Percentiles rank a stretch among this genome's conserved stretches.
These are phyloP conservation scores for Phragmites australis DNA, from an alignment of 176 grass and related monocot genomes.

Conservation along the genomic window DNA sequence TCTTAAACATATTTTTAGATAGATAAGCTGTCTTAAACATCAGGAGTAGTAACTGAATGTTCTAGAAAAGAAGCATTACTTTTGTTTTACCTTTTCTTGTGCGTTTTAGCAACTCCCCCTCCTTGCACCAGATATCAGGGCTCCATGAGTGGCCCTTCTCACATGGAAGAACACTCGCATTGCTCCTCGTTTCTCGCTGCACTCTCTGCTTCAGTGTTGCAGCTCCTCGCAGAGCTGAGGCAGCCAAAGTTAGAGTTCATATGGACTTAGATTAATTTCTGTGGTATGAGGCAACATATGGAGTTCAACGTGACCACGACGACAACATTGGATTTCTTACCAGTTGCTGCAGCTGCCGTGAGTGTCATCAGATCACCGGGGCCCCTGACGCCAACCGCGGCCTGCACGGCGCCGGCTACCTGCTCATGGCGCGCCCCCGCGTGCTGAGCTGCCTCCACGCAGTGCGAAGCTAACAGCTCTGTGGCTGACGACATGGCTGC, in stretches of 20 bases:
- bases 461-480: slow-evolving; percentile 81
- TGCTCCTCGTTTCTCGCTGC: slow-evolving; percentile 69
- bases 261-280: no score
- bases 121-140: slow-evolving; percentile 96
- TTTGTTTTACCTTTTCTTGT: slow-evolving; percentile 67
- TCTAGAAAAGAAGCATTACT: no score
- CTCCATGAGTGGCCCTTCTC: slow-evolving; percentile 76
- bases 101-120: slow-evolving; percentile 86
- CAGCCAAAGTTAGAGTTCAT: neutral
- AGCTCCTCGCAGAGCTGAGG: slow-evolving; percentile 80
- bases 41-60: no score
- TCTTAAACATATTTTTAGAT: neutral
- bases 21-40: no score
- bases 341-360: slow-evolving; percentile 88
- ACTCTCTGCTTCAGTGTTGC: slow-evolving; percentile 73
- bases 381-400: slow-evolving; percentile 67
- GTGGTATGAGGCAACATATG: no score
- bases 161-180: slow-evolving; percentile 73
- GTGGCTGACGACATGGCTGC: slow-evolving; percentile 77
- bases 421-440: slow-evolving; percentile 62
- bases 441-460: slow-evolving; percentile 73
- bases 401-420: slow-evolving; percentile 63
- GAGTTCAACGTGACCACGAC: neutral
- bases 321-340: slow-evolving; percentile 32
- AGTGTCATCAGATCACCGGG: slow-evolving; percentile 89